These are phyloP conservation scores for Pestalotiopsis sp. DNA, from an alignment of 2,329 filamentous ascomycete species.

Conservation along the genomic window DNA sequence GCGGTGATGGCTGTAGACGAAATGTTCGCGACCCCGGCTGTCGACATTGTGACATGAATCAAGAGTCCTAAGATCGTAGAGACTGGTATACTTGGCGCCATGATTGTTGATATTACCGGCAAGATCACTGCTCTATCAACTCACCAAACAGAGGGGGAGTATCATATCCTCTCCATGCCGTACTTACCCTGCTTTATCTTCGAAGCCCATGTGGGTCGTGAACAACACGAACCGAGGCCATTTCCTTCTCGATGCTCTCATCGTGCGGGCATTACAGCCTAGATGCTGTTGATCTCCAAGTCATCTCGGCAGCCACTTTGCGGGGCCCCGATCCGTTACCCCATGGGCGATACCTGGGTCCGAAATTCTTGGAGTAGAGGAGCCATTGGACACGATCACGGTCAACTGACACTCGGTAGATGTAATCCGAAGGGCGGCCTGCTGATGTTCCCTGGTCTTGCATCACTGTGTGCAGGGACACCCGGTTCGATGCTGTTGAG, in stretches of 20 bases:
- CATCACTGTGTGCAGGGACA: not conserved
- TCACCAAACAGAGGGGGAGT: not conserved
- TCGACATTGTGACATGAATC: not conserved
- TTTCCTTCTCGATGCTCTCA: not conserved
- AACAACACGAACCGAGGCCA: not conserved
- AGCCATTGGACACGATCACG: not conserved
- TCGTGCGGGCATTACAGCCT: not conserved
- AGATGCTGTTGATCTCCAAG: not conserved
- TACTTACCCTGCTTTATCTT: not conserved
- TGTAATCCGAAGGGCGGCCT: not conserved
- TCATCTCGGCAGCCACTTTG: not conserved
- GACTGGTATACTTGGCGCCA: not conserved
- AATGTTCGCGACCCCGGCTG: not conserved
- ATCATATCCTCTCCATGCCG: not conserved
- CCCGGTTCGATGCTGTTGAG: not conserved
- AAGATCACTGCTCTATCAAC: not conserved
- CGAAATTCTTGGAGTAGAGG: not conserved
- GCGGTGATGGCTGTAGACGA: not conserved
- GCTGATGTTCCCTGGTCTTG: not conserved
- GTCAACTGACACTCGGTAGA: not conserved
- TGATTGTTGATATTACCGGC: not conserved
- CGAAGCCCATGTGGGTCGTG: not conserved
- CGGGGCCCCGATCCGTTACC: not conserved
- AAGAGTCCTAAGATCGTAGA: not conserved
- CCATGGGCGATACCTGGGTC: not conserved